Evolutionary conservation across 1,284 basidiomycete genomes (phyloP).

Genomic region (Xanthoconium separans): DNA sequence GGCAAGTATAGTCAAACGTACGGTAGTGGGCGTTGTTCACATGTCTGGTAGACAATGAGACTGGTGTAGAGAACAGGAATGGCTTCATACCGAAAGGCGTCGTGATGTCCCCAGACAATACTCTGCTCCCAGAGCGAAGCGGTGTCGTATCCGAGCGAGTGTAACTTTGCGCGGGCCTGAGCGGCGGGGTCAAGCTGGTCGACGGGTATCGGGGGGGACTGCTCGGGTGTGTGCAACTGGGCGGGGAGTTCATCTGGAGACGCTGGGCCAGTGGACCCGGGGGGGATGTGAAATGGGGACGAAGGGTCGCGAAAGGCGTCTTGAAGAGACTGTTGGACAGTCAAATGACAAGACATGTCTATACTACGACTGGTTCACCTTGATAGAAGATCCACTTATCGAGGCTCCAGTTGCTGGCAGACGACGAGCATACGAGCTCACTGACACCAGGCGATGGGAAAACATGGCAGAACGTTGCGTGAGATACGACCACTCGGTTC

Average conservation of each 20-base stretch:
- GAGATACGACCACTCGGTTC: neutral
- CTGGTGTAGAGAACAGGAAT: neutral
- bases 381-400: constrained; percentile 29
- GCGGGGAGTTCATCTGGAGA: constrained; percentile 45
- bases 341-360: neutral
- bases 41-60: constrained; percentile 45
- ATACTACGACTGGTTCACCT: constrained; percentile 16
- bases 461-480: neutral
- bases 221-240: neutral
- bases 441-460: neutral
- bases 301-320: constrained; percentile 62
- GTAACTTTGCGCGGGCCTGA: constrained; percentile 45
- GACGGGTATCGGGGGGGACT: neutral
- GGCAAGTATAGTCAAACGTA: constrained; percentile 27
- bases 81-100: constrained; percentile 67
- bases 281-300: constrained; percentile 64
- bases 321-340: constrained; percentile 44
- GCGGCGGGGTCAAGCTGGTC: constrained; percentile 21
- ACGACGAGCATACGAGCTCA: constrained; percentile 9
- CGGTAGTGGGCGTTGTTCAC: constrained; percentile 76
- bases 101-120: constrained; percentile 74
- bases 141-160: constrained; percentile 54
- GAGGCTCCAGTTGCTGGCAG: constrained; percentile 1
- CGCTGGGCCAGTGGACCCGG: constrained; percentile 58
- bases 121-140: constrained; percentile 68